Evolutionary conservation across 495 filamentous ascomycete species (phyloP), one percentile per base, ranked within the genome.

Genomic region (Halenospora varia): DNA sequence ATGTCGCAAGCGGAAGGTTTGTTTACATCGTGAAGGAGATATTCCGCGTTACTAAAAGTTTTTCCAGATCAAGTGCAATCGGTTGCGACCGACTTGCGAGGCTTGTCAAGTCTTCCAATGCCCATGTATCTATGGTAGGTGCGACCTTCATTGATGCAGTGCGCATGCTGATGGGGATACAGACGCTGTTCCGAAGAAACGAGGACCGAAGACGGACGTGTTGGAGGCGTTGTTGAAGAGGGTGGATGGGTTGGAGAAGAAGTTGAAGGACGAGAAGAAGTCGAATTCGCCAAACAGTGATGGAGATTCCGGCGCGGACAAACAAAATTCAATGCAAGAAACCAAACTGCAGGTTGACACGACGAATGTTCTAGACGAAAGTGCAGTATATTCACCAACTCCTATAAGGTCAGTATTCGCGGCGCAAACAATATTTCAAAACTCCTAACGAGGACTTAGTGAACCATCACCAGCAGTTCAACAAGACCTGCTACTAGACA

Each of bases 181-280:
- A 94, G 89, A 95, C 73, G 90, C 90, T 20, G 81, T 92, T 17
- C 90, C 90, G 2, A 93, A 93, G 75, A 95, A 95, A 66, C 75
- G 90, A 57, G 90, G 90, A 2, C 90, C 90, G 1, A 95, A 95
- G 68, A 93, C 89, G 18, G 90, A 95, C 66, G 89, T 93, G 2
- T 75, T 95, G 20, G 90, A 95, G 67, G 89, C 89, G 4, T 73
- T 95, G 19, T 63, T 92, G 55, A 95, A 91, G 67, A 77, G 90
- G 23, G 89, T 95, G 10, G 89, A 93, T 67, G 88, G 89, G 0
- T 74, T 95, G 48, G 89, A 95, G 64, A 89, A 86, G 61, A 81
- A 83, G 48, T 73, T 95, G 46, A 88, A 90, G 66, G 61, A 66
- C 48, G 64, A 66, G 48, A 63, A 63, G 42, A 66, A 66, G 49